Percentiles rank a stretch among this genome's conserved stretches.
phyloP scores from a whole-genome alignment of 2,329 filamentous ascomycete species.

The Claviceps citrina region DNA sequence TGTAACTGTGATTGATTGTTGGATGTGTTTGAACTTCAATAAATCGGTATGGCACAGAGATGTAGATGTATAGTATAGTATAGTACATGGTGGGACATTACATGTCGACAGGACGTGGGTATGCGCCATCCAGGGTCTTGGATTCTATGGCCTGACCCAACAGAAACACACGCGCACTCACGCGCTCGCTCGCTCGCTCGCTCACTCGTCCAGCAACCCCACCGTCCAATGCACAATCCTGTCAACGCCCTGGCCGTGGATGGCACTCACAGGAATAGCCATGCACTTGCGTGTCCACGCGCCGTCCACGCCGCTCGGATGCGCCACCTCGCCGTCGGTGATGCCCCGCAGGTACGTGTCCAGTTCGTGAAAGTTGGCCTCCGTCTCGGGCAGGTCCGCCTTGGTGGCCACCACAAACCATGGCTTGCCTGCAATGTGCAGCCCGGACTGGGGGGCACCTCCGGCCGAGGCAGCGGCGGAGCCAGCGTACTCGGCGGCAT shows the following conservation, averaged over 20 bases:
- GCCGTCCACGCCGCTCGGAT: slow-evolving; percentile 53
- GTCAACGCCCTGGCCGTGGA: slow-evolving; percentile 70
- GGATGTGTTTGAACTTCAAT: no score
- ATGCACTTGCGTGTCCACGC: slow-evolving; percentile 47
- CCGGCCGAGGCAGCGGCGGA: slow-evolving; percentile 2
- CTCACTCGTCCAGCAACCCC: slow-evolving; percentile 41
- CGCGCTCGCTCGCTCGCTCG: no score
- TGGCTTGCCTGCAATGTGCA: slow-evolving; percentile 82
- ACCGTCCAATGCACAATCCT: slow-evolving; percentile 58
- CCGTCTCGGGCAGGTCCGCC: slow-evolving; percentile 65
- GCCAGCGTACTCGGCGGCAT: slow-evolving; percentile 10
- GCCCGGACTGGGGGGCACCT: slow-evolving; percentile 16
- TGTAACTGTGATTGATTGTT: no score
- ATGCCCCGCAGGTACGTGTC: slow-evolving; percentile 56
- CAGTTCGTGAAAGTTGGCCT: slow-evolving; percentile 58
- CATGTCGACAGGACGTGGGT: no score
- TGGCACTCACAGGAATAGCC: slow-evolving; percentile 78
- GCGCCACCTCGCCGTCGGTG: slow-evolving; percentile 43
- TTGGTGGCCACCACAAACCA: slow-evolving; percentile 97
- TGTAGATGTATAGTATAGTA: no score
- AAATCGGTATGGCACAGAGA: no score
- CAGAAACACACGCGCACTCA: no score
- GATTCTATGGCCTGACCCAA: no score
- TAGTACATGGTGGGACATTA: no score
- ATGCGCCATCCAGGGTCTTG: no score